phyloP scores from a whole-genome alignment of 2,329 filamentous ascomycete species.

The Talaromyces rugulosus region DNA sequence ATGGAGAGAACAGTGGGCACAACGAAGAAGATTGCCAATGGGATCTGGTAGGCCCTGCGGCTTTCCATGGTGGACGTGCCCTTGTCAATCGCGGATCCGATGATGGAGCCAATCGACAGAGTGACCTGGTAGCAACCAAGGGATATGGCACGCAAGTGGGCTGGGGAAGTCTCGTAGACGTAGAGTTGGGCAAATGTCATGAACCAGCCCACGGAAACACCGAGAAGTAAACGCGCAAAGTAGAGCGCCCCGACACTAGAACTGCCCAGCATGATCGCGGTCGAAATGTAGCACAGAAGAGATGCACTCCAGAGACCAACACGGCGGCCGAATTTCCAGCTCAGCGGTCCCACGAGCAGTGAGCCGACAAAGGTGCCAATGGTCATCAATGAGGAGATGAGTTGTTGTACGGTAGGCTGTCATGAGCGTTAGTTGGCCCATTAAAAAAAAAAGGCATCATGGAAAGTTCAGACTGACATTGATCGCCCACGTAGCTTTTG shows the following conservation, averaged over 20 bases:
- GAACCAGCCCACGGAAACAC: constrained; percentile 4
- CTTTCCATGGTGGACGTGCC: constrained; percentile 13
- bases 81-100: constrained; percentile 13
- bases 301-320: background rate
- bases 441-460: background rate
- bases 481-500: constrained; percentile 1
- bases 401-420: constrained; percentile 4
- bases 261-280: background rate
- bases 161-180: constrained; percentile 1
- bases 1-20: constrained; percentile 11
- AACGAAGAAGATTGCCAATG: constrained; percentile 17
- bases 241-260: constrained; percentile 4
- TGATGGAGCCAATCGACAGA: constrained; percentile 1
- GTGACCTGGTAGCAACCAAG: constrained; percentile 5
- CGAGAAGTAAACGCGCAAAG: constrained; percentile 3
- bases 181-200: constrained; percentile 7
- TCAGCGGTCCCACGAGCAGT: constrained; percentile 1
- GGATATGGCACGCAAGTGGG: background rate
- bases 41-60: constrained; percentile 16
- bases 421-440: background rate
- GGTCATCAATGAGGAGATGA: constrained; percentile 7
- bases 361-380: constrained; percentile 4
- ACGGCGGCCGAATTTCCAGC: constrained; percentile 1
- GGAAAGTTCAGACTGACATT: background rate
- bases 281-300: constrained; percentile 1